Evolutionary conservation across 768 basidiomycete species (phyloP).

Genomic region (Phanerodontia chrysosporium): DNA sequence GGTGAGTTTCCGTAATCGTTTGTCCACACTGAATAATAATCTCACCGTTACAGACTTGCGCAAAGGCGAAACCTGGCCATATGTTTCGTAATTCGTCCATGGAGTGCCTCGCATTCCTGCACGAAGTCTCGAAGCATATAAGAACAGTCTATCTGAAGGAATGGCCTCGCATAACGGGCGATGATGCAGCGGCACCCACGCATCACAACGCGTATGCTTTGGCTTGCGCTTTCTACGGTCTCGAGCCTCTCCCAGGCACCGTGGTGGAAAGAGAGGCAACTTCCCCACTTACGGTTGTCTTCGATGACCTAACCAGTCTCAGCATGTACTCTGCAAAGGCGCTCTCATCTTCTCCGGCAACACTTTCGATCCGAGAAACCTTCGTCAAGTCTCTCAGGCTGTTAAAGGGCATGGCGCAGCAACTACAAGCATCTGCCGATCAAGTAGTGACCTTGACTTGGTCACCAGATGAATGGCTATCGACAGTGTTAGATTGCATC

Average conservation of each 20-base stretch:
- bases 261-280: constrained; percentile 17
- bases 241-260: constrained; percentile 17
- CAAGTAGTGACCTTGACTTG: constrained; percentile 41
- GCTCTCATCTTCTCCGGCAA: not conserved
- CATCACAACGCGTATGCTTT: constrained; percentile 35
- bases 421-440: constrained; percentile 32
- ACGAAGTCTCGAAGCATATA: constrained; percentile 19
- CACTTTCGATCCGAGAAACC: constrained; percentile 38
- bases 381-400: constrained; percentile 50
- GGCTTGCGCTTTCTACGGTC: constrained; percentile 59
- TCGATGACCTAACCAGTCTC: constrained; percentile 51
- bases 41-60: constrained; percentile 1
- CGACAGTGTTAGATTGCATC: constrained; percentile 46
- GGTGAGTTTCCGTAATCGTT: constrained; percentile 35
- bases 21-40: not conserved
- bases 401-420: constrained; percentile 44
- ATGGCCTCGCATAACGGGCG: constrained; percentile 11
- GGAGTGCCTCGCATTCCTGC: constrained; percentile 15
- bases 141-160: constrained; percentile 15
- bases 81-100: not conserved
- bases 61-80: not conserved
- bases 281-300: constrained; percentile 51
- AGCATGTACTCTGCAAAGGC: constrained; percentile 39
- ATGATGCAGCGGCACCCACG: not conserved
- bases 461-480: constrained; percentile 65